Percentiles rank a stretch among this genome's conserved stretches.
These are phyloP conservation scores for Neurospora sp. DNA, from an alignment of 495 filamentous ascomycete species.

Conservation along the genomic window DNA sequence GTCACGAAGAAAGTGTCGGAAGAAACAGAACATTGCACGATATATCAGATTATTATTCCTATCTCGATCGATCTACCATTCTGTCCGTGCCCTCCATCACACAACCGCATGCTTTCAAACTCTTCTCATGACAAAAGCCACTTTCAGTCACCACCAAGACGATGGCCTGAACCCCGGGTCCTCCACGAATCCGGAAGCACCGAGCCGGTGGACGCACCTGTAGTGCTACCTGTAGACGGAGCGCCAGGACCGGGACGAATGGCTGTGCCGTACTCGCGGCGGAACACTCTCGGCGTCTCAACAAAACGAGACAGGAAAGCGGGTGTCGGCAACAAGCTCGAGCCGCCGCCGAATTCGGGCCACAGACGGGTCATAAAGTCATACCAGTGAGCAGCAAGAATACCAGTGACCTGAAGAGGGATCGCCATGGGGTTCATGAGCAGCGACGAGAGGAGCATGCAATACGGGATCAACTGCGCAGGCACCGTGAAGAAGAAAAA, in stretches of 20 bases:
- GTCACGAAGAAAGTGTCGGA: neutral
- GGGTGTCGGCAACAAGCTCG: slow-evolving; percentile 62
- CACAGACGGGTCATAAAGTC: slow-evolving; percentile 78
- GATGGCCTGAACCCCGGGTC: slow-evolving; percentile 53
- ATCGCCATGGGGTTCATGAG: slow-evolving; percentile 41
- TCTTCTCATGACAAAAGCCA: neutral
- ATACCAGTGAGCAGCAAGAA: slow-evolving; percentile 74
- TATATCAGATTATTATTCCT: neutral
- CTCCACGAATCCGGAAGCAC: slow-evolving; percentile 53
- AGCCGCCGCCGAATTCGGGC: slow-evolving; percentile 72
- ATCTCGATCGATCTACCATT: neutral
- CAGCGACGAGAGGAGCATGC: slow-evolving; percentile 60
- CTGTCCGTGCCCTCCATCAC: neutral
- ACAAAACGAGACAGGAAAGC: slow-evolving; percentile 53
- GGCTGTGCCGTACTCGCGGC: slow-evolving; percentile 51
- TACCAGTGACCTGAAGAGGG: slow-evolving; percentile 49
- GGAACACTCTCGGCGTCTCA: slow-evolving; percentile 32
- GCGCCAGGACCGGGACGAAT: slow-evolving; percentile 25
- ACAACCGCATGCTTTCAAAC: slow-evolving; percentile 1
- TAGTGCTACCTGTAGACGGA: slow-evolving; percentile 24
- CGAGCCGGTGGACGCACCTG: slow-evolving; percentile 23
- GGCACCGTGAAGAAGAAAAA: slow-evolving; percentile 74
- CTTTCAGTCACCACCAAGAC: slow-evolving; percentile 47
- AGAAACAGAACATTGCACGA: neutral
- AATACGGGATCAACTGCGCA: slow-evolving; percentile 63